phyloP scores from a whole-genome alignment of 352 stramenopile genomes.

The Pythium sukuiense region DNA sequence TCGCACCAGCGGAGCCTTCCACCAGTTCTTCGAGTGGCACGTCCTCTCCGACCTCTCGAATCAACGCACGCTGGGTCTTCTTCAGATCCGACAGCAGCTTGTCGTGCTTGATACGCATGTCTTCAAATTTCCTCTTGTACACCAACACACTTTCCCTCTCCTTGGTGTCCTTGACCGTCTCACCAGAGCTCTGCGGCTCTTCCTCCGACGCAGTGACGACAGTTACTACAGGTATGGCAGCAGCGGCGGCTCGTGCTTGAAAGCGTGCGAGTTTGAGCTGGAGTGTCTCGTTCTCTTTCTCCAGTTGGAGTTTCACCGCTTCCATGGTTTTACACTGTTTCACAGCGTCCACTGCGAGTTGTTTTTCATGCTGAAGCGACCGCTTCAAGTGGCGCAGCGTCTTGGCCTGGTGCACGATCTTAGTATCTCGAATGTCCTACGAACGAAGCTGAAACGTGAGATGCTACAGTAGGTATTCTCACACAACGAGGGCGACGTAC shows the following conservation, averaged over 20 bases:
- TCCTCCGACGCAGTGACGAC: not conserved
- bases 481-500: slow-evolving; percentile 25
- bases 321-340: slow-evolving; percentile 45
- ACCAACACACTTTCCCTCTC: slow-evolving; percentile 13
- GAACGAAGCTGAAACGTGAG: not conserved
- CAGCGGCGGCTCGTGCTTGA: slow-evolving; percentile 38
- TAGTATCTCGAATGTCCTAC: slow-evolving; percentile 73
- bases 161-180: slow-evolving; percentile 6
- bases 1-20: slow-evolving; percentile 22
- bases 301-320: slow-evolving; percentile 35
- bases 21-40: slow-evolving; percentile 53
- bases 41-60: slow-evolving; percentile 66
- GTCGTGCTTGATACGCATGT: slow-evolving; percentile 58
- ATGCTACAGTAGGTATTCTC: not conserved
- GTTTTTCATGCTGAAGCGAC: slow-evolving; percentile 58
- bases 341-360: slow-evolving; percentile 38
- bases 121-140: slow-evolving; percentile 56
- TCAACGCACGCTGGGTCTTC: slow-evolving; percentile 64
- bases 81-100: slow-evolving; percentile 64
- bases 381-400: slow-evolving; percentile 61
- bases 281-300: slow-evolving; percentile 62
- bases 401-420: slow-evolving; percentile 81
- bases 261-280: slow-evolving; percentile 59
- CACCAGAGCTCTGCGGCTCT: slow-evolving; percentile 4
- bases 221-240: slow-evolving; percentile 27